Conservation (phyloP, 108 stramenopile species). For the Pseudonitzschia pungens region DNA sequence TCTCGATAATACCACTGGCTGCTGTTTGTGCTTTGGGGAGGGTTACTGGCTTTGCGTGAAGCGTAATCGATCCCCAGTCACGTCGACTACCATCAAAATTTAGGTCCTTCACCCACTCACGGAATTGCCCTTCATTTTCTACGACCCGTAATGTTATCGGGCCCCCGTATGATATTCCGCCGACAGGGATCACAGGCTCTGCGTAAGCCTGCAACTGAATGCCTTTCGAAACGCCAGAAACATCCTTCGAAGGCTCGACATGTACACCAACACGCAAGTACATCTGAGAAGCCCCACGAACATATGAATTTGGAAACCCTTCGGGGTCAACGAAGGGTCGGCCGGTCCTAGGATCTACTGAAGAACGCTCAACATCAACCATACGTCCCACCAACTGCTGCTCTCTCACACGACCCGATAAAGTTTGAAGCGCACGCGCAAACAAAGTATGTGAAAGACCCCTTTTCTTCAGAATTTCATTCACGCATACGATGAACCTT, state of each 20-base stretch:
- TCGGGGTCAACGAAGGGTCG: constrained; percentile 68
- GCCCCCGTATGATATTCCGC: constrained; percentile 76
- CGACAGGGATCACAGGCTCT: constrained; percentile 81
- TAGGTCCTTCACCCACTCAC: constrained; percentile 75
- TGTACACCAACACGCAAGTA: constrained; percentile 82
- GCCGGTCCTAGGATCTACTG: constrained; percentile 49
- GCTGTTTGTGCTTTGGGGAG: constrained; percentile 67
- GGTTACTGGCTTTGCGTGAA: constrained; percentile 81
- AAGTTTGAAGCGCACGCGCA: constrained; percentile 73
- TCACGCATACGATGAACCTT: constrained; percentile 78
- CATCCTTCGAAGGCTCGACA: constrained; percentile 70
- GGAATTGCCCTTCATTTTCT: constrained; percentile 83
- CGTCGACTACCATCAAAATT: constrained; percentile 74
- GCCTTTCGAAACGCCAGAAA: constrained; percentile 65
- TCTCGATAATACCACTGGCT: constrained; percentile 50
- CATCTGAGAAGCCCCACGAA: constrained; percentile 68
- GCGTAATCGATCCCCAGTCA: constrained; percentile 78
- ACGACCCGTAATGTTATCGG: constrained; percentile 83
- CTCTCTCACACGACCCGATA: constrained; percentile 74
- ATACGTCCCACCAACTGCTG: constrained; percentile 68
- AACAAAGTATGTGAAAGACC: constrained; percentile 81
- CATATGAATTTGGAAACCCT: constrained; percentile 88
- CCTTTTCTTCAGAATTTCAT: constrained; percentile 78
- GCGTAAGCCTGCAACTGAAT: constrained; percentile 71
- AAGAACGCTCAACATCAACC: constrained; percentile 75